Base-by-base conservation (phyloP, 257 asterid species). In the Ballota nigra region DNA sequence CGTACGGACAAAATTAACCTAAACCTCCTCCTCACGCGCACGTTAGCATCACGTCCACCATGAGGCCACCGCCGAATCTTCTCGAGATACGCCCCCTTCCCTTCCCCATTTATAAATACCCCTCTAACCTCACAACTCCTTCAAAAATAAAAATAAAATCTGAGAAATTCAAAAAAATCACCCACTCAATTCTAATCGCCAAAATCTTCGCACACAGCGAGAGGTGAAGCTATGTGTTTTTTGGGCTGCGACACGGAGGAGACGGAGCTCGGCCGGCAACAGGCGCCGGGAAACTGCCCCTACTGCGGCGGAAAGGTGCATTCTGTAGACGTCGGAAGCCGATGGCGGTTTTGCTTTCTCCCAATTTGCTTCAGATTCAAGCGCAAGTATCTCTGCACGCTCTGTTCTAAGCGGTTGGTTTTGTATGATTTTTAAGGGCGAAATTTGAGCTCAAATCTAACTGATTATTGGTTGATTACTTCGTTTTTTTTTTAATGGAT, bases 291-390 rank as follows among this genome's bases (percentile, higher is more conserved):
- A 0, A 13, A 66, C 34, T 81, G 96, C 80, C 89, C 89, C 5
- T 80, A 53, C 69, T 87, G 89, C 78, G 86, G 85, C 57, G 94
- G 96, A 0, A 83, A 85, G 64, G 96, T 89, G 34, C 78, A 82
- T 5, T 88, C 93, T 1, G 81, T 85, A 2, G 89, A 83, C 69
- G 80, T 85, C 20, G 66, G 75, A 59, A 76, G 85, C 20, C 80
- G 41, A 1, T 82, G 74, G 69, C 65, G 81, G 13, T 81, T 78
- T 26, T 89, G 87, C 79, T 75, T 79, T 65, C 71, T 86, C 6
- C 91, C 86, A 0, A 49, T 89, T 33, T 89, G 89, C 77, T 83
- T 83, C 74, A 70, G 79, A 63, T 81, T 85, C 75, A 86, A 86
- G 73, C 86, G 91, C 66, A 89, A 83, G 79, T 86, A 74, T 49